phyloP scores from a whole-genome alignment of 257 asterid genomes.

The Rauvolfia tetraphylla region DNA sequence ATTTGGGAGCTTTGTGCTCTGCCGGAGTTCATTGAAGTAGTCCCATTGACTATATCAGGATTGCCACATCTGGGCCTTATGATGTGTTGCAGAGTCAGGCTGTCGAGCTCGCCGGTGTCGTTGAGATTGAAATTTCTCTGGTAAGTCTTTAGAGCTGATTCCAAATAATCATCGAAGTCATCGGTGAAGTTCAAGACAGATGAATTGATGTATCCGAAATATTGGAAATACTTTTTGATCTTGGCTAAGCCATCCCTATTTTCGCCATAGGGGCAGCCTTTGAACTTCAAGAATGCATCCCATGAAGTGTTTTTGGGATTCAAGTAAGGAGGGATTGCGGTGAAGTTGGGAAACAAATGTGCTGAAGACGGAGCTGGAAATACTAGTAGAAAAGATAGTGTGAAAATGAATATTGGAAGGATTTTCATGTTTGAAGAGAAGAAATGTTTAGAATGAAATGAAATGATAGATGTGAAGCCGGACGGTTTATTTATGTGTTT shows the following conservation, averaged over 20 bases:
- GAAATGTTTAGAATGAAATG: neutral
- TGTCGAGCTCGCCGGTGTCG: conserved; percentile 56
- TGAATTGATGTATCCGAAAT: conserved; percentile 58
- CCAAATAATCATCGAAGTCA: conserved; percentile 56
- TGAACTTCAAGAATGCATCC: conserved; percentile 42
- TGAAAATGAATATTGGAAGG: conserved; percentile 1
- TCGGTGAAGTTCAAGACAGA: conserved; percentile 49
- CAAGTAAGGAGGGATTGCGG: conserved; percentile 47
- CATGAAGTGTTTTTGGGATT: conserved; percentile 50
- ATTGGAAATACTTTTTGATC: conserved; percentile 61
- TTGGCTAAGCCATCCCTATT: conserved; percentile 39
- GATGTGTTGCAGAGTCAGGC: conserved; percentile 43
- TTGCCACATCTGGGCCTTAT: conserved; percentile 72
- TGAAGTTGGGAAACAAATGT: conserved; percentile 51
- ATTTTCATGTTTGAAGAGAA: conserved; percentile 18
- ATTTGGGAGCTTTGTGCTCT: conserved; percentile 5
- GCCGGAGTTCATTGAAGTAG: conserved; percentile 51
- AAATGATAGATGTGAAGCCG: neutral
- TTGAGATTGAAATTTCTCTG: conserved; percentile 74
- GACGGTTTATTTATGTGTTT: neutral
- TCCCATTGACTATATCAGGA: conserved; percentile 62
- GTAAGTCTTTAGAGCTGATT: conserved; percentile 52
- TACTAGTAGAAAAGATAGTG: conserved; percentile 9
- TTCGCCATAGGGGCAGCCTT: conserved; percentile 57
- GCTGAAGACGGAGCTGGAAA: conserved; percentile 35